phyloP scores from a whole-genome alignment of 148 eudicot genomes.

The Polygonum aviculare region DNA sequence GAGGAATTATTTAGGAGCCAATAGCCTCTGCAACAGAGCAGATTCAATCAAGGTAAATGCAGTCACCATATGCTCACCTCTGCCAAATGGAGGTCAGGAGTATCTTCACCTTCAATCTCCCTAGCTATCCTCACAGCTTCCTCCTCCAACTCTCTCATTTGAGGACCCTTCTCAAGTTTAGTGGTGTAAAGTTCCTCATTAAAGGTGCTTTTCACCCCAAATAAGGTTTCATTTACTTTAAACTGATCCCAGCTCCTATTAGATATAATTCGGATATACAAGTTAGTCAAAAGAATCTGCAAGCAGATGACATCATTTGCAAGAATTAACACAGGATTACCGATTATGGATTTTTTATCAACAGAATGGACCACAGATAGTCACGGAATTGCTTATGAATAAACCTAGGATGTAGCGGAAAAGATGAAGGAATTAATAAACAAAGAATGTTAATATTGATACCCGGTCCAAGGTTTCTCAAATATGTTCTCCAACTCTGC shows the following conservation, averaged over 20 bases:
- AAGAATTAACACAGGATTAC: neutral
- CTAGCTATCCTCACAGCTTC: conserved; percentile 84
- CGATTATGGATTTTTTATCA: neutral
- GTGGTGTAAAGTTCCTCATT: conserved; percentile 98
- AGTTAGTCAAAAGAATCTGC: neutral
- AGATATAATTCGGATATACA: neutral
- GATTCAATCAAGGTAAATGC: neutral
- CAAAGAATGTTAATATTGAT: conserved; percentile 15
- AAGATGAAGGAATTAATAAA: neutral
- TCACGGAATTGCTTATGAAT: neutral
- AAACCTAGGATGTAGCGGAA: neutral
- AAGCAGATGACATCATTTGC: neutral
- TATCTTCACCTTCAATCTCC: conserved; percentile 96
- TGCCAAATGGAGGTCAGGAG: conserved; percentile 84
- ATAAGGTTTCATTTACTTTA: conserved; percentile 75
- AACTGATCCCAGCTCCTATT: conserved; percentile 94
- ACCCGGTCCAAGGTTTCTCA: conserved; percentile 77
- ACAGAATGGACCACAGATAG: neutral
- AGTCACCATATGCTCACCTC: conserved; percentile 46
- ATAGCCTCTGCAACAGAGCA: neutral
- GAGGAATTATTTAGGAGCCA: neutral
- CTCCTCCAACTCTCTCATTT: conserved; percentile 71
- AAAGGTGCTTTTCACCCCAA: conserved; percentile 95
- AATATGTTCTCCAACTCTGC: conserved; percentile 76
- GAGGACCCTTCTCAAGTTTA: conserved; percentile 86